Evolutionary conservation across 2,329 filamentous ascomycete species (phyloP), one percentile per base, ranked within the genome.

Genomic region (Fusarium pseudoanthophilum): DNA sequence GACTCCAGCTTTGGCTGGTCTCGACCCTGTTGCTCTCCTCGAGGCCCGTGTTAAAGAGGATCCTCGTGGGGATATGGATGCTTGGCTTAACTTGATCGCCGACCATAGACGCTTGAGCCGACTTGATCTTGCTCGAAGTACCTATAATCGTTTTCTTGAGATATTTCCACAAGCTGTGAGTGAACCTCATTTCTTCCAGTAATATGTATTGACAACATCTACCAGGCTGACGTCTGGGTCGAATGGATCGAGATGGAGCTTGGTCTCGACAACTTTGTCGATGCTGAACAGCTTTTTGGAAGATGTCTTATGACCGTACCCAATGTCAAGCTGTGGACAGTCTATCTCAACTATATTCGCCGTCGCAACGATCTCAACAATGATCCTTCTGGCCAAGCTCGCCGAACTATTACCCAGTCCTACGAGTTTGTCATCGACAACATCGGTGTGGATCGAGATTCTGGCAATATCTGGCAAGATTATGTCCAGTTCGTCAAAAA

Each of bases 341-440:
- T 95, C 37, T 99, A 99, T 81, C 90, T 99, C 70, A 95, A 98
- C 82, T 98, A 98, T 81, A 93, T 98, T 71, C 94, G 96, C 60
- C 92, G 96, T 53, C 90, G 94, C 73, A 96, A 98, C 82, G 95
- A 97, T 74, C 85, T 98, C 67, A 85, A 80, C 60, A 94, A 92
- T 78, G 96, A 98, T 79, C 86, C 92, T 3, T 90, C 89, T 42
- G 94, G 94, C 26, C 87, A 91, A 73, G 93, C 94, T 53, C 93
- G 96, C 69, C 89, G 90, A 73, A 93, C 92, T 13, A 92, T 99
- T 63, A 92, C 91, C 26, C 92, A 94, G 72, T 93, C 95, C 6
- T 99, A 98, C 82, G 95, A 98, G 72, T 95, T 97, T 79, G 95
- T 97, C 11, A 90, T 99, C 51, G 90, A 94, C 75, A 93, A 93